These are phyloP conservation scores for Kodamaea ohmeri DNA, from an alignment of 1,139 yeast genomes.

Conservation along the genomic window DNA sequence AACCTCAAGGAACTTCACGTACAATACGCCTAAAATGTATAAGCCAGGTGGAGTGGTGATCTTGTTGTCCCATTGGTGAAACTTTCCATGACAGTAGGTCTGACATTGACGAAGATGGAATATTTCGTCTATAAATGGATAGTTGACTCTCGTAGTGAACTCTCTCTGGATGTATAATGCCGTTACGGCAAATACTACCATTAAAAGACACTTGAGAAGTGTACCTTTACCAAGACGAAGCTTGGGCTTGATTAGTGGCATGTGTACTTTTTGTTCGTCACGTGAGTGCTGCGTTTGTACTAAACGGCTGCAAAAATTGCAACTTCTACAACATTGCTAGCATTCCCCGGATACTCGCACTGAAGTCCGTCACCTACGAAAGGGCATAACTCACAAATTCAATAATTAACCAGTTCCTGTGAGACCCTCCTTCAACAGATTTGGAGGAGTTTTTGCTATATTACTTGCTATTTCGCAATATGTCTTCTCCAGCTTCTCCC, in stretches of 20 bases:
- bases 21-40: constrained; percentile 55
- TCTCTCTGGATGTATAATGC: constrained; percentile 11
- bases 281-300: background rate
- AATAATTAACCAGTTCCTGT: too few relatives aligned
- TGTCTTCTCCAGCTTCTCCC: constrained; percentile 4
- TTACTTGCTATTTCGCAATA: too few relatives aligned
- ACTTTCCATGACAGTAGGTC: constrained; percentile 60
- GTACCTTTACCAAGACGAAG: background rate
- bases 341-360: too few relatives aligned
- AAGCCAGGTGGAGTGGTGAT: constrained; percentile 98
- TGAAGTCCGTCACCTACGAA: too few relatives aligned
- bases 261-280: constrained; percentile 1
- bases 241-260: constrained; percentile 8
- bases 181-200: constrained; percentile 13
- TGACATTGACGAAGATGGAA: constrained; percentile 84
- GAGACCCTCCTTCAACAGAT: too few relatives aligned
- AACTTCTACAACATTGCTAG: background rate
- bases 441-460: too few relatives aligned
- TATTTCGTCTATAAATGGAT: constrained; percentile 67
- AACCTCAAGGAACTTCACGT: constrained; percentile 31
- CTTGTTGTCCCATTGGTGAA: constrained; percentile 74
- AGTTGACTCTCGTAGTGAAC: constrained; percentile 27
- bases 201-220: background rate
- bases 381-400: too few relatives aligned
- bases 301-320: background rate